Evolutionary conservation across 306 rosid species (phyloP), one percentile per base, ranked within the genome.

Genomic region (Cicer cuneatum): DNA sequence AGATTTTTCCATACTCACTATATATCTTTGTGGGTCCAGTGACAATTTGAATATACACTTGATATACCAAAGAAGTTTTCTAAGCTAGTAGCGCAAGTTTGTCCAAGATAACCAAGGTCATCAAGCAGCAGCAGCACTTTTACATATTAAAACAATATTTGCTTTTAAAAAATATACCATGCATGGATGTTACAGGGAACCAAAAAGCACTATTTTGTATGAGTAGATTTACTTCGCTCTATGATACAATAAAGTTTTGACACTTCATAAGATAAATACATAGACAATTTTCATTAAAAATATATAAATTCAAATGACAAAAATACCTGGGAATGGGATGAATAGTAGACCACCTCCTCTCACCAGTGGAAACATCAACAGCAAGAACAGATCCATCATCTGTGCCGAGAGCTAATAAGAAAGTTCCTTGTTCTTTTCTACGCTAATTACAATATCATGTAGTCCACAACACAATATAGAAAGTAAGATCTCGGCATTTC

Each of bases 341-440:
- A 66, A 77, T 78, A 42, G 77, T 48, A 48, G 78, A 73, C 86
- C 87, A 85, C 73, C 85, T 85, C 53, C 8, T 83, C 52, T 83
- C 85, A 15, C 87, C 74, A 52, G 78, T 80, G 57, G 58, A 81
- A 78, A 80, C 86, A 78, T 85, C 80, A 33, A 83, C 47, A 66
- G 42, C 87, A 42, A 75, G 66, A 54, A 87, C 60, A 2, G 72
- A 71, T 69, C 89, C 91, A 69, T 78, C 72, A 21, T 42, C 56
- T 18, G 75, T 40, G 46, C 83, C 83, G 3, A 87, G 87, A 69
- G 83, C 89, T 52, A 87, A 58, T 59, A 87, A 70, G 69, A 76
- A 83, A 75, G 78, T 80, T 71, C 86, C 82, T 24, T 48, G 78
- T 64, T 69, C 84, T 73, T 86, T 86, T 39, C 72, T 84, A 75